phyloP scores from a whole-genome alignment of 305 asterid genomes.

The Andrographis paniculata region DNA sequence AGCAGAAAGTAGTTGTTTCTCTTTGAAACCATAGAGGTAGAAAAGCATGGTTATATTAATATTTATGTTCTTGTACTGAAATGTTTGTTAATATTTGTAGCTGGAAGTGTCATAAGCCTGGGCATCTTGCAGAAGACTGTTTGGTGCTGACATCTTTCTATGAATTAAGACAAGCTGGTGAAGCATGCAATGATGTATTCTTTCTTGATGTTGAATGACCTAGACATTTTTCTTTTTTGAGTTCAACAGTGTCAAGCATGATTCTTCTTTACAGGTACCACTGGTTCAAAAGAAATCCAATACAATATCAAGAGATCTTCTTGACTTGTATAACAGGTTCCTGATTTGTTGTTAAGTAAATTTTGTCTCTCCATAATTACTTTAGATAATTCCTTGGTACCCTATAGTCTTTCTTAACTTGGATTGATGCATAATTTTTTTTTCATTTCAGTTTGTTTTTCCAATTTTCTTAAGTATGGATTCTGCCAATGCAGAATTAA shows the following conservation, averaged over 20 bases:
- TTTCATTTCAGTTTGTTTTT: no score
- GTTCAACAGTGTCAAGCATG: constrained; percentile 5
- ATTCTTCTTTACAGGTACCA: constrained; percentile 33
- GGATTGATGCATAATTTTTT: constrained; percentile 2
- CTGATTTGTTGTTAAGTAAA: constrained; percentile 11
- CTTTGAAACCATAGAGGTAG: constrained; percentile 2
- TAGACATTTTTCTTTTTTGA: background rate
- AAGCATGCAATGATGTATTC: constrained; percentile 29
- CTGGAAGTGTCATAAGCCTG: constrained; percentile 81
- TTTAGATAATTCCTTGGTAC: constrained; percentile 2
- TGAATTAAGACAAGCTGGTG: constrained; percentile 23
- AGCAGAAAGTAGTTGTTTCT: constrained; percentile 6
- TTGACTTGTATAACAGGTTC: constrained; percentile 69
- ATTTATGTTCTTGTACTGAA: constrained; percentile 5
- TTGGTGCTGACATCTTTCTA: constrained; percentile 35
- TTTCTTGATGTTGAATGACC: constrained; percentile 4
- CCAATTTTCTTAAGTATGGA: no score
- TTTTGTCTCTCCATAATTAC: constrained; percentile 12
- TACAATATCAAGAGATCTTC: constrained; percentile 52
- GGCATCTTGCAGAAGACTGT: constrained; percentile 91
- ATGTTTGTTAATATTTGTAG: constrained; percentile 32
- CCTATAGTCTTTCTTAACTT: background rate
- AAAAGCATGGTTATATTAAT: constrained; percentile 1
- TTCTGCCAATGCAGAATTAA: background rate
- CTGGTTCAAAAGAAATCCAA: constrained; percentile 28